Evolutionary conservation across 2,329 filamentous ascomycete genomes (phyloP), one percentile per base, ranked within the genome.

Genomic region (Akanthomyces dipterigenus): DNA sequence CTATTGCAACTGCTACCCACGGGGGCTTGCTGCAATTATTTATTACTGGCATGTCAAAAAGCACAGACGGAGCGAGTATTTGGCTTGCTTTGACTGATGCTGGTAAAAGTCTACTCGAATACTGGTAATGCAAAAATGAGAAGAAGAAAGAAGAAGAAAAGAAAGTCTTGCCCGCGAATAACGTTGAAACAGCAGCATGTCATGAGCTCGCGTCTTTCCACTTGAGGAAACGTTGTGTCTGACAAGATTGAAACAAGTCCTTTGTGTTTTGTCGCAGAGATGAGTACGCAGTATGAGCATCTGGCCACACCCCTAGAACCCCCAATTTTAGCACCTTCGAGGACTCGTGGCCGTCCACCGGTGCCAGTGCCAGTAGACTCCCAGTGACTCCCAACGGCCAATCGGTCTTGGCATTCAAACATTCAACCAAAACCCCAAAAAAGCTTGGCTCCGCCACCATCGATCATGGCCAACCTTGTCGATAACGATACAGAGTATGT

Each of bases 361-460:
- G n/a, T n/a, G n/a, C n/a, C n/a, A n/a, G n/a, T n/a, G n/a, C n/a
- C n/a, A n/a, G n/a, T n/a, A n/a, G n/a, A n/a, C n/a, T n/a, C 31
- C 31, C 3, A 7, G 22, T 28, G 18, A 40, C 24, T 54, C 12
- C n/a, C 26, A 55, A 45, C 53, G 53, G 53, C 40, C 22, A 55
- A 55, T 55, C 53, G 40, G 40, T 45, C 53, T 55, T 45, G 53
- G 53, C 53, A 46, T 26, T 18, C n/a, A 45, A 45, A 43, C 48
- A 51, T 31, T 8, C 28, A 31, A 31, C 5, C 28, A 8, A 8
- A 31, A 12, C 5, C 4, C 12, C 14, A 28, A 42, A 54, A 43
- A 55, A 55, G 53, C 53, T 55, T 55, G 40, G 53, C 53, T 55
- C 53, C 34, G 53, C 53, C 53, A 55, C 53, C 38, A 55, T 45